Conservation (phyloP, 148 eudicot genomes). For the Vaccinium corymbosum region DNA sequence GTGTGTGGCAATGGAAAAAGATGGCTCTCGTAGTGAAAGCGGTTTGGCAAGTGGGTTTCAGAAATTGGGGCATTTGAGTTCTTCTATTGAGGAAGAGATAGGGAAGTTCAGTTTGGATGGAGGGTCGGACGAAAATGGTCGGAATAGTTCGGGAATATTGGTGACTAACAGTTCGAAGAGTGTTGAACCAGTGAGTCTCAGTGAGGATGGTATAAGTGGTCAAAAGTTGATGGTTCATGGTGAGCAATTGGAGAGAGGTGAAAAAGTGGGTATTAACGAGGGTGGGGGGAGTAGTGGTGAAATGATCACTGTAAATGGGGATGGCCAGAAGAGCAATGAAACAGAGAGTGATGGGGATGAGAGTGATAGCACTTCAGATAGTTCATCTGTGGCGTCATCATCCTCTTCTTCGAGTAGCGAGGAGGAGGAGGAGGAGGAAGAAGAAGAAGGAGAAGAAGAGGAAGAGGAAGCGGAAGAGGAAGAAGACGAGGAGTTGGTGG, state of each 20-base stretch:
- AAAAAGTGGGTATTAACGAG: neutral
- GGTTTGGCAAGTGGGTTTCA: slow-evolving; percentile 18
- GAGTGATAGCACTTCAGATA: slow-evolving; percentile 31
- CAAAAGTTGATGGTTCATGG: neutral
- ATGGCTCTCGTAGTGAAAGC: slow-evolving; percentile 11
- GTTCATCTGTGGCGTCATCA: slow-evolving; percentile 27
- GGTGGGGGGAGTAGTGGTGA: slow-evolving; percentile 8
- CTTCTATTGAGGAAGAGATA: slow-evolving; percentile 48
- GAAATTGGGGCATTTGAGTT: slow-evolving; percentile 21
- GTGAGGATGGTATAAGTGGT: neutral
- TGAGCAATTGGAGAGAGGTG: neutral
- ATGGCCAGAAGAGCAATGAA: slow-evolving; percentile 8
- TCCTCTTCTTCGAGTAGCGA: slow-evolving; percentile 51
- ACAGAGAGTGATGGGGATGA: slow-evolving; percentile 21
- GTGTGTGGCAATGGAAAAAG: slow-evolving; percentile 5
- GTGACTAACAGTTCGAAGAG: slow-evolving; percentile 5
- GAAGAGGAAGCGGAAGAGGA: slow-evolving; percentile 7
- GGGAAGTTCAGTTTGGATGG: slow-evolving; percentile 56
- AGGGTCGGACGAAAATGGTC: neutral
- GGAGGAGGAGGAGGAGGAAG: slow-evolving; percentile 27
- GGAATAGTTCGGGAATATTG: neutral
- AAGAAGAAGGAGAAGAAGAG: slow-evolving; percentile 19
- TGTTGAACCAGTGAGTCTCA: neutral
- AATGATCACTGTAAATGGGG: neutral
- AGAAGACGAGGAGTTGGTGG: slow-evolving; percentile 16